Conservation (phyloP, 345 rosid genomes). For the Punica granatum region DNA sequence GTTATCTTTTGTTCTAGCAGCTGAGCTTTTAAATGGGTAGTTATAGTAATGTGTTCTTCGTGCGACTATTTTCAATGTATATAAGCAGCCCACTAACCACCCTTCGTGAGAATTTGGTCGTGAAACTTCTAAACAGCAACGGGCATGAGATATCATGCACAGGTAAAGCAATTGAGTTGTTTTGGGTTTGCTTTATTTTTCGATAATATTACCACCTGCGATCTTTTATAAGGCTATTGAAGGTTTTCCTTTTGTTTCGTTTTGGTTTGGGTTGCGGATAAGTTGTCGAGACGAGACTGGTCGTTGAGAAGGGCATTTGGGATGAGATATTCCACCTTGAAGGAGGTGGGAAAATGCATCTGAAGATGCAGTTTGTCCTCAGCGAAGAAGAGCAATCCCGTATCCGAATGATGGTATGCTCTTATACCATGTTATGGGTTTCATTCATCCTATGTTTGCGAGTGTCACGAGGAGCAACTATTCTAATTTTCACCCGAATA, state of each 20-base stretch:
- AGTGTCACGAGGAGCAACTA: not conserved
- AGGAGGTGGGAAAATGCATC: conserved; percentile 63
- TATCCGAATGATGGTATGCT: conserved; percentile 54
- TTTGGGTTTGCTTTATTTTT: not conserved
- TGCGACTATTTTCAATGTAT: conserved; percentile 7
- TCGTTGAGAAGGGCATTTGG: conserved; percentile 72
- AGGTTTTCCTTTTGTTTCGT: conserved; percentile 16
- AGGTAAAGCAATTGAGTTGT: conserved; percentile 28
- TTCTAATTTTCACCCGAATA: not conserved
- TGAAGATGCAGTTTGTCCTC: conserved; percentile 77
- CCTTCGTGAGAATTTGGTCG: conserved; percentile 58
- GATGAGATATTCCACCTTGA: conserved; percentile 54
- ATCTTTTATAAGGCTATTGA: conserved; percentile 14
- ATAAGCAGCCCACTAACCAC: conserved; percentile 66
- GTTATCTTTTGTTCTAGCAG: not conserved
- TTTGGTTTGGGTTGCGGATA: conserved; percentile 1
- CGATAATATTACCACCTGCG: not conserved
- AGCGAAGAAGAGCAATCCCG: conserved; percentile 70
- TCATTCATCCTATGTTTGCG: not conserved
- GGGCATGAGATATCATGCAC: conserved; percentile 49
- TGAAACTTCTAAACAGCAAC: conserved; percentile 43
- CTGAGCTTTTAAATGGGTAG: not conserved
- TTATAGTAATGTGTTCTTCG: not conserved
- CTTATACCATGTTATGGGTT: not conserved
- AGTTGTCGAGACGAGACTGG: conserved; percentile 68